phyloP scores from a whole-genome alignment of 208 protist genomes.

The Balamuthia mandrillaris region DNA sequence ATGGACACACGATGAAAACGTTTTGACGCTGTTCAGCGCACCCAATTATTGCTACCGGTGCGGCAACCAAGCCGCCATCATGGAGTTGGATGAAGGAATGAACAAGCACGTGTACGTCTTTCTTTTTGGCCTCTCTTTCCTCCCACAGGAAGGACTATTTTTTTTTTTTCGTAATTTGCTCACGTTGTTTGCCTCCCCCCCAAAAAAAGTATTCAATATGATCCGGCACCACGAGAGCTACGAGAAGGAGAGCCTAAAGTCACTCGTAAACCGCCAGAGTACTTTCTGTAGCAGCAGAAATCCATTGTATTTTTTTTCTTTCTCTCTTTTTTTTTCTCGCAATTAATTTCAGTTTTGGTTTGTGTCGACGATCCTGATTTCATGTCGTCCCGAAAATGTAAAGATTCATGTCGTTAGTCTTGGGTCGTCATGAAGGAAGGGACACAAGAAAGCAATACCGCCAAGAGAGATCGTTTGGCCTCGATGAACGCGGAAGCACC shows the following conservation, averaged over 20 bases:
- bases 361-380: too few relatives aligned
- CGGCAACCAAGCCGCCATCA: conserved; percentile 88
- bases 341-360: too few relatives aligned
- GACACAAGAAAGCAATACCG: too few relatives aligned
- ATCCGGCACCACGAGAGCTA: conserved; percentile 93
- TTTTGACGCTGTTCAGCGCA: conserved; percentile 98
- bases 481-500: too few relatives aligned
- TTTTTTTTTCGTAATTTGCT: not conserved
- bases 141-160: not conserved
- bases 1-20: conserved; percentile 93
- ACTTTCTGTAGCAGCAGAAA: conserved; percentile 90
- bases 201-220: conserved; percentile 89
- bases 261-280: conserved; percentile 96
- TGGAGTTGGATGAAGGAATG: conserved; percentile 98
- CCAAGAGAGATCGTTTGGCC: too few relatives aligned
- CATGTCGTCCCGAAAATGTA: too few relatives aligned
- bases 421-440: too few relatives aligned
- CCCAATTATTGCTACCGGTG: conserved; percentile 99
- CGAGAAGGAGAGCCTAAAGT: conserved; percentile 95
- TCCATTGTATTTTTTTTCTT: too few relatives aligned
- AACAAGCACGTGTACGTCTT: conserved; percentile 95
- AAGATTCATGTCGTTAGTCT: too few relatives aligned
- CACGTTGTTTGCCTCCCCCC: too few relatives aligned
- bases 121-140: not conserved
- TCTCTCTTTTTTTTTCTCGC: too few relatives aligned